Evolutionary conservation across 345 rosid genomes (phyloP).

Genomic region (Hirschfeldia incana): DNA sequence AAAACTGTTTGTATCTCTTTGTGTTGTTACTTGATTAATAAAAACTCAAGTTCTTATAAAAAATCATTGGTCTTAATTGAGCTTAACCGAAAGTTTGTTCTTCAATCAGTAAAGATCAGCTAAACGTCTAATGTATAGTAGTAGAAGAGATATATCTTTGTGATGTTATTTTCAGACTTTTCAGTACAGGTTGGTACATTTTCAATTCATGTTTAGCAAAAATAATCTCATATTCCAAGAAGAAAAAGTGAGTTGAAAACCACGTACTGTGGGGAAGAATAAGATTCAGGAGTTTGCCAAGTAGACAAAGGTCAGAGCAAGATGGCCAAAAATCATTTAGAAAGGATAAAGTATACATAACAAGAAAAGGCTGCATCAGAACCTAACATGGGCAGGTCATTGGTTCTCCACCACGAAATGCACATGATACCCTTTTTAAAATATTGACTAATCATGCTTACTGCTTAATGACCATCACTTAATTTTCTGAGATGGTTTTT

Average conservation of each 20-base stretch:
- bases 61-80: no score
- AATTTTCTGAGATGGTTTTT: slow-evolving; percentile 10
- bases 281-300: slow-evolving; percentile 39
- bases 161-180: neutral
- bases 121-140: neutral
- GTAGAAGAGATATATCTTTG: neutral
- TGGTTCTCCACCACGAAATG: slow-evolving; percentile 45
- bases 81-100: neutral
- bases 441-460: slow-evolving; percentile 33
- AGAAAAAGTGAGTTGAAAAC: slow-evolving; percentile 16
- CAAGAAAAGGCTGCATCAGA: slow-evolving; percentile 16
- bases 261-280: slow-evolving; percentile 15
- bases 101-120: slow-evolving; percentile 4
- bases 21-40: no score
- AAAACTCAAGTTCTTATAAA: no score
- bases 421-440: slow-evolving; percentile 41
- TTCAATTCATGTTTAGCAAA: neutral
- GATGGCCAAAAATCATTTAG: slow-evolving; percentile 32
- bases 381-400: slow-evolving; percentile 40
- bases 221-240: slow-evolving; percentile 7
- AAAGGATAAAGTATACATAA: slow-evolving; percentile 3
- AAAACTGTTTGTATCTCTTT: no score
- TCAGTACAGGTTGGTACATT: neutral
- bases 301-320: slow-evolving; percentile 32
- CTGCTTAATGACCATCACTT: slow-evolving; percentile 34